Percentiles rank a stretch among this genome's conserved stretches.
Conservation (phyloP, 805 yeast species). For the Kodamaea nitidulidarum region DNA sequence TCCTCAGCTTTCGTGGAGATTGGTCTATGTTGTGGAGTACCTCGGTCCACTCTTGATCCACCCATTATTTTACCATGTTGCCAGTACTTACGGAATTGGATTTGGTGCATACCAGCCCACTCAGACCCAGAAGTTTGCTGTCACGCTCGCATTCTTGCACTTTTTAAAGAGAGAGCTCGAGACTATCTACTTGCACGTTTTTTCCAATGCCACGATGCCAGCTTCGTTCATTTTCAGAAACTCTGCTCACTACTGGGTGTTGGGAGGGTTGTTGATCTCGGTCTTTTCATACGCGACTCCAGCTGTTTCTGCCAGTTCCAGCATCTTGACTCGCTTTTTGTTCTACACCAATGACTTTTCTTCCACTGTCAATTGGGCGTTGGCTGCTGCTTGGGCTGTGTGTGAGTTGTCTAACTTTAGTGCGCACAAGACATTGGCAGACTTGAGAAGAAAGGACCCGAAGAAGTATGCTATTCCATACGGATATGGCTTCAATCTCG, state of each 20-base stretch:
- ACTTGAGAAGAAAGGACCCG: conserved; percentile 49
- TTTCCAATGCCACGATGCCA: conserved; percentile 93
- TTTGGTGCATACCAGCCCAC: conserved; percentile 37
- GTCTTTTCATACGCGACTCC: conserved; percentile 43
- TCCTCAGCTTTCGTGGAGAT: conserved; percentile 87
- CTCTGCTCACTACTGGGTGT: conserved; percentile 87
- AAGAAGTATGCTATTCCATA: conserved; percentile 65
- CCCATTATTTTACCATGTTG: conserved; percentile 52
- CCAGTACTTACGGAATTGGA: conserved; percentile 33
- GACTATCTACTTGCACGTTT: conserved; percentile 77
- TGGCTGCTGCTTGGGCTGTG: conserved; percentile 45
- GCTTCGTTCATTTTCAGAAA: conserved; percentile 81
- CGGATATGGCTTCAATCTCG: conserved; percentile 77
- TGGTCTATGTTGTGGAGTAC: conserved; percentile 86
- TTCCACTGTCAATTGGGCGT: conserved; percentile 23
- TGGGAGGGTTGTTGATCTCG: conserved; percentile 64
- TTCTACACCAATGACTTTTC: conserved; percentile 46
- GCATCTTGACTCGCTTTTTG: conserved; percentile 22
- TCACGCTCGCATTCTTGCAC: conserved; percentile 61
- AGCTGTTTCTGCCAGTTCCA: conserved; percentile 14
- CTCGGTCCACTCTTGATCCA: conserved; percentile 85
- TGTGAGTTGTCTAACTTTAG: conserved; percentile 71
- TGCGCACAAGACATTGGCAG: conserved; percentile 64
- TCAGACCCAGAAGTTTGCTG: conserved; percentile 51
- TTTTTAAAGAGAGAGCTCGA: conserved; percentile 86